A percentile compares a stretch with the other conserved stretches of the same genome.
These are phyloP conservation scores for Pseudocercospora musae DNA, from an alignment of 2,329 filamentous ascomycete genomes.

Conservation along the genomic window DNA sequence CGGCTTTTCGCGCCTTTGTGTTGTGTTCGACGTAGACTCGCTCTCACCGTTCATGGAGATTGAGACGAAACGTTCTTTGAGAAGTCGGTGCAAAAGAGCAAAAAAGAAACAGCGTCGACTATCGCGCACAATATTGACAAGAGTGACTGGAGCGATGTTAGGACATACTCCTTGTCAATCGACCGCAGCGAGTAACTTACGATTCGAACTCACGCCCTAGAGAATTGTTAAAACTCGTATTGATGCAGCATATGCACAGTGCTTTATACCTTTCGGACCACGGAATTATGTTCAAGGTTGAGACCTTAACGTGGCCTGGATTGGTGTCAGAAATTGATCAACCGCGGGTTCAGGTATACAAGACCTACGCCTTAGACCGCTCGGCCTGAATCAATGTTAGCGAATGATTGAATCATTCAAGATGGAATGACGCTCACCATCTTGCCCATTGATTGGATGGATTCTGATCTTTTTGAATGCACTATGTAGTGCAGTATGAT, in stretches of 20 bases:
- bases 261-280: neutral
- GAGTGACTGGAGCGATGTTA: neutral
- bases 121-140: neutral
- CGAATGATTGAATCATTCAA: neutral
- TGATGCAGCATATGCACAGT: no score
- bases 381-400: neutral
- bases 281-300: conserved; percentile 1
- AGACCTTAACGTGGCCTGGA: neutral
- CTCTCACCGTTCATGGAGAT: no score
- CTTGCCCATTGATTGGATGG: neutral
- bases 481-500: neutral
- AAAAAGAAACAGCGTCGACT: neutral
- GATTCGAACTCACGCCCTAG: neutral
- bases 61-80: no score
- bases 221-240: neutral
- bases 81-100: no score
- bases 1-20: no score
- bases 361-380: neutral
- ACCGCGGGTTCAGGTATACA: neutral
- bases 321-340: neutral
- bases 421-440: neutral
- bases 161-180: neutral
- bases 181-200: neutral
- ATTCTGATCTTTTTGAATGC: no score
- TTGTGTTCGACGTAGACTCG: no score